These are phyloP conservation scores for Sarocladium brachiariae DNA, from an alignment of 2,329 filamentous ascomycete genomes.

Conservation along the genomic window DNA sequence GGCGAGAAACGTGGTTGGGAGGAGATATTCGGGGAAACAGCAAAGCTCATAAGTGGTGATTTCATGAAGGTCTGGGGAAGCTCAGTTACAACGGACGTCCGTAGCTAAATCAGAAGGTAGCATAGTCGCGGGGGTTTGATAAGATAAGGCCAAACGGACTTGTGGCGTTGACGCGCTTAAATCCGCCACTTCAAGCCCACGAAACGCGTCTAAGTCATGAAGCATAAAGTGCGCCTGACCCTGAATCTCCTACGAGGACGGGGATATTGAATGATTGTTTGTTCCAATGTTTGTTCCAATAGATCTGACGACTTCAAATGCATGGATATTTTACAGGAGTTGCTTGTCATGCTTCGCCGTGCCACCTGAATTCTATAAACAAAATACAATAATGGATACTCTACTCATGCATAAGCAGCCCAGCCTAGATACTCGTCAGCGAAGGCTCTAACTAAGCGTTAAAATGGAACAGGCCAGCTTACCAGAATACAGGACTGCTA, in stretches of 20 bases:
- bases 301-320: no score
- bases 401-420: slow-evolving; percentile 37
- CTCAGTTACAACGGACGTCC: slow-evolving; percentile 1
- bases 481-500: slow-evolving; percentile 85
- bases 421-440: slow-evolving; percentile 29
- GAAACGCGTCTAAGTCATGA: no score
- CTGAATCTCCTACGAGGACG: no score
- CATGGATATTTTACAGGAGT: no score
- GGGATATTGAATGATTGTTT: no score
- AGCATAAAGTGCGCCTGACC: no score
- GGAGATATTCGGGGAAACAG: background rate
- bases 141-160: slow-evolving; percentile 1
- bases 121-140: slow-evolving; percentile 2
- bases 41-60: background rate
- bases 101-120: background rate
- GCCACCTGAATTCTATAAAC: no score
- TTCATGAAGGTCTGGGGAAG: slow-evolving; percentile 5
- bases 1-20: no score
- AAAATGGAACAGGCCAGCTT: slow-evolving; percentile 21
- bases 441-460: background rate
- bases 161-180: background rate
- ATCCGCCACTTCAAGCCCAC: background rate
- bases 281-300: no score
- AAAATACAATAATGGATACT: no score
- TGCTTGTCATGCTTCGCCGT: no score